Evolutionary conservation across 2,329 filamentous ascomycete genomes (phyloP), one percentile per base, ranked within the genome.

Genomic region (Penicillium brasilianum): DNA sequence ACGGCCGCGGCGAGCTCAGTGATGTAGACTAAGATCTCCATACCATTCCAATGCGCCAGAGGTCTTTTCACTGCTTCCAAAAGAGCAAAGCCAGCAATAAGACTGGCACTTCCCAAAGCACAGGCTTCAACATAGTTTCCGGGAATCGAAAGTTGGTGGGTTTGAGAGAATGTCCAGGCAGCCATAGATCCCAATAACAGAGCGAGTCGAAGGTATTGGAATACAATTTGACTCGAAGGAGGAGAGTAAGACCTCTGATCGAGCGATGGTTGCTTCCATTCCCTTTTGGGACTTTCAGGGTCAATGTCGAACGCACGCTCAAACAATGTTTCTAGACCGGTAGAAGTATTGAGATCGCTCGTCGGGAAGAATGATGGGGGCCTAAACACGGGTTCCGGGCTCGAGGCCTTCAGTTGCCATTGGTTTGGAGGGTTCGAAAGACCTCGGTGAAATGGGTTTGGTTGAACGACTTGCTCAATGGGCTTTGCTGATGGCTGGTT

Each of bases 271-370:
- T 68, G 63, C 28, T 66, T 61, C 66, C 69, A 71, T 8, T 65
- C 55, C 28, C 63, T 58, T 28, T 66, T 64, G 1, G 65, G 67
- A 6, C 65, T 66, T 39, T 76, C 69, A 49, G 73, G 62, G 51
- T 73, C 67, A 57, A 74, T 71, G 68, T 77, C 79, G 58, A 83
- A 83, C 4, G 80, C 74, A 30, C 72, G 72, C 51, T 80, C 77
- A 67, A 83, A 82, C 25, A 83, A 66, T 43, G 69, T 75, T 66
- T 83, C 81, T 11, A 83, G 66, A 8, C 80, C 81, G 28, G 81
- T 83, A 28, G 80, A 78, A 20, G 75, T 72, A 49, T 71, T 69
- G 62, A 76, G 71, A 59, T 81, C 78, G 60, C 74, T 72, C 41
- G 66, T 69, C 4, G 79, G 77, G 55, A 83, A 82, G 67, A 83